A percentile compares a stretch with the other conserved stretches of the same genome.
Evolutionary conservation across 2,329 filamentous ascomycete species (phyloP).

Genomic region (Trichoderma atroviride): DNA sequence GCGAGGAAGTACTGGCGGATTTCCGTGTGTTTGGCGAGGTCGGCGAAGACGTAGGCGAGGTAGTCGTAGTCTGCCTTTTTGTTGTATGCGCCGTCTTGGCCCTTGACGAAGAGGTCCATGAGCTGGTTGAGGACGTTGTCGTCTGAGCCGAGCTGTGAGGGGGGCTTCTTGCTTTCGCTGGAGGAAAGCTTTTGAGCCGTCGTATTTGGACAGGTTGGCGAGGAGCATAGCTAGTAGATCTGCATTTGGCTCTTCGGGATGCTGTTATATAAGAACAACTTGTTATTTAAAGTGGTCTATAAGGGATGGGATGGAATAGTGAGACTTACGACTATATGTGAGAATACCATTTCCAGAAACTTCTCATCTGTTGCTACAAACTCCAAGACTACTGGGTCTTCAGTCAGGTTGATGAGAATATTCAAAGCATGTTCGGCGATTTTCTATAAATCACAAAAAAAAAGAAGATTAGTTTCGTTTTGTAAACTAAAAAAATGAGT

Average conservation of each 20-base stretch:
- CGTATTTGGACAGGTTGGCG: conserved; percentile 85
- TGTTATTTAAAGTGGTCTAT: background rate
- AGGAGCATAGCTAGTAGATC: conserved; percentile 89
- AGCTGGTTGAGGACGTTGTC: conserved; percentile 82
- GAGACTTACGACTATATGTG: conserved; percentile 69
- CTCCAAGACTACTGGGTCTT: conserved; percentile 74
- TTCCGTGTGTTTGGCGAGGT: conserved; percentile 79
- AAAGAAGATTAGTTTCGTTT: background rate
- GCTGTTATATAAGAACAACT: conserved; percentile 46
- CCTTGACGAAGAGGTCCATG: conserved; percentile 94
- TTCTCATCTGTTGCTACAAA: conserved; percentile 74
- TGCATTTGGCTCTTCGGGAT: conserved; percentile 75
- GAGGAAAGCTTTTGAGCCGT: conserved; percentile 70
- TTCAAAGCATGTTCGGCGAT: conserved; percentile 93
- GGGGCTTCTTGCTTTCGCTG: conserved; percentile 69
- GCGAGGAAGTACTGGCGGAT: conserved; percentile 75
- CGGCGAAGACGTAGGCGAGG: conserved; percentile 89
- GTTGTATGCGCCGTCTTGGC: conserved; percentile 80
- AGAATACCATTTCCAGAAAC: conserved; percentile 75
- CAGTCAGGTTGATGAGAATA: conserved; percentile 84
- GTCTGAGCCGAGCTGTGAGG: conserved; percentile 71
- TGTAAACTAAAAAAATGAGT: background rate
- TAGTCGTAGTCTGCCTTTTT: conserved; percentile 87
- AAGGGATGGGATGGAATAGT: background rate
- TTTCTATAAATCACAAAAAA: conserved; percentile 59